Evolutionary conservation across 495 filamentous ascomycete species (phyloP).

Genomic region (Apodospora peruviana): DNA sequence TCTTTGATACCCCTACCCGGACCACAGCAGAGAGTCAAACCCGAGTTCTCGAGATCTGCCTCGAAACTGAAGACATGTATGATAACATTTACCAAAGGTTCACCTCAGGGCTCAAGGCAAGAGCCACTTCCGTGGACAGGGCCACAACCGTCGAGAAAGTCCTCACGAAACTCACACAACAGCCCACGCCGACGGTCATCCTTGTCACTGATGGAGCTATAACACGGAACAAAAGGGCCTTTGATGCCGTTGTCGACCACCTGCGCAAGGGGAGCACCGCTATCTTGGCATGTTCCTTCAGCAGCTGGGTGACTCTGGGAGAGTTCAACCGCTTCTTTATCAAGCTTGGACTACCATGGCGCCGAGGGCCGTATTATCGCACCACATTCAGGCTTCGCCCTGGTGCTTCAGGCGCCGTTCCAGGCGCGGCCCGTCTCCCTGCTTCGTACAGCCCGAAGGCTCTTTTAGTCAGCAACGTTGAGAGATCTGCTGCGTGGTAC

Average conservation of each 20-base stretch:
- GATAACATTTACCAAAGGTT: no score
- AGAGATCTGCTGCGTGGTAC: slow-evolving; percentile 17
- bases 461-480: slow-evolving; percentile 32
- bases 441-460: slow-evolving; percentile 39
- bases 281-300: slow-evolving; percentile 28
- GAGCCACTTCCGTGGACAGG: no score
- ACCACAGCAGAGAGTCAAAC: no score
- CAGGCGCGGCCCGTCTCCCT: slow-evolving; percentile 20
- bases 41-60: no score
- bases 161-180: slow-evolving; percentile 8
- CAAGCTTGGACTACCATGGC: slow-evolving; percentile 34
- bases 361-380: slow-evolving; percentile 27
- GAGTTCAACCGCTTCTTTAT: slow-evolving; percentile 20
- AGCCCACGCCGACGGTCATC: slow-evolving; percentile 9
- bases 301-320: slow-evolving; percentile 15
- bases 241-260: slow-evolving; percentile 8
- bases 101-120: no score
- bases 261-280: slow-evolving; percentile 21
- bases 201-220: slow-evolving; percentile 13
- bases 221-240: slow-evolving; percentile 8
- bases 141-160: slow-evolving; percentile 2
- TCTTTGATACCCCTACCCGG: no score
- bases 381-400: slow-evolving; percentile 9
- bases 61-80: no score
- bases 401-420: slow-evolving; percentile 15